A percentile compares a stretch with the other conserved stretches of the same genome.
Evolutionary conservation across 2,329 filamentous ascomycete species (phyloP).

Genomic region (Fusarium nelsonii): DNA sequence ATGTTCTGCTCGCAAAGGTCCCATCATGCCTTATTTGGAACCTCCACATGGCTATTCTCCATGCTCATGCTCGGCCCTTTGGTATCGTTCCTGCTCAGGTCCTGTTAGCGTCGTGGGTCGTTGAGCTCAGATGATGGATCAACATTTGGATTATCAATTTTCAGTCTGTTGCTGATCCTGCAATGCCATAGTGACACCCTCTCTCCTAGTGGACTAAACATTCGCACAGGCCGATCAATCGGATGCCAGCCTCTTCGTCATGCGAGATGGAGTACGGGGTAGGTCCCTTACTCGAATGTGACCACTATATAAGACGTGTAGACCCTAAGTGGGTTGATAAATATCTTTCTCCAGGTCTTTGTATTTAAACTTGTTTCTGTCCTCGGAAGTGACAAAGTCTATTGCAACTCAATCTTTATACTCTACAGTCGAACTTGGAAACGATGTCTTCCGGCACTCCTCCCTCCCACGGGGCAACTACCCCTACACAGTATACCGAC

Average conservation of each 20-base stretch:
- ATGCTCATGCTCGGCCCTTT: conserved; percentile 27
- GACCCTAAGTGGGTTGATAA: conserved; percentile 21
- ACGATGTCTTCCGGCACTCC: conserved; percentile 42
- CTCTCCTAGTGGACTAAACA: conserved; percentile 9
- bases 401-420: not conserved
- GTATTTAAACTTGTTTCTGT: conserved; percentile 3
- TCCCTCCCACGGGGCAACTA: conserved; percentile 42
- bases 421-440: not conserved
- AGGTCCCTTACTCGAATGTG: conserved; percentile 11
- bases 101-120: conserved; percentile 37
- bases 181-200: not conserved
- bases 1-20: conserved; percentile 17
- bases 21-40: conserved; percentile 28
- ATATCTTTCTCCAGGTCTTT: conserved; percentile 8
- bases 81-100: conserved; percentile 28
- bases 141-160: conserved; percentile 16
- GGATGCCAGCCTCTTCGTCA: conserved; percentile 28
- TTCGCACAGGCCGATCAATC: conserved; percentile 15
- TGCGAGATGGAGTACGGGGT: conserved; percentile 32
- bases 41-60: conserved; percentile 25
- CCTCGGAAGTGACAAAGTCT: not conserved
- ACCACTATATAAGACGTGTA: conserved; percentile 25
- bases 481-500: conserved; percentile 45
- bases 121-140: conserved; percentile 16
- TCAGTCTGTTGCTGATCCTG: conserved; percentile 25